Base-by-base conservation (phyloP, 306 rosid genomes). In the Cucumis sativus region DNA sequence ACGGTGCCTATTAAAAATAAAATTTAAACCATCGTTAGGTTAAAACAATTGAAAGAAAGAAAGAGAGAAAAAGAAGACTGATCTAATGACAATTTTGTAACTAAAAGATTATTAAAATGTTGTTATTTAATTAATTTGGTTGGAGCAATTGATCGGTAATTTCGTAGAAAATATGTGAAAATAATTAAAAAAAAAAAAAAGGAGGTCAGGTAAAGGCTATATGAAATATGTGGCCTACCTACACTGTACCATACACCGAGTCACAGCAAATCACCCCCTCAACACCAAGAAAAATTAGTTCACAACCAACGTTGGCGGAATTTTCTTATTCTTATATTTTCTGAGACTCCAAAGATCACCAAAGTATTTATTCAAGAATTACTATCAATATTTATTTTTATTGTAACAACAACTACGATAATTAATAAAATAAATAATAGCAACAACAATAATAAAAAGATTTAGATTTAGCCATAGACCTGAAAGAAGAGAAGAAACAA, bases 201-300 rank as follows among this genome's bases (percentile, higher is more conserved):
- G 7, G 16, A 65, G 25, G 25, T 37, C 15, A 17, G 49, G 2
- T 55, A 57, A 20, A 61, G 67, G n/a, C 9, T 72, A 51, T 28
- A 73, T 73, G 77, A 73, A 73, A 52, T 33, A 73, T 18, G 77
- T 73, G 61, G 77, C 7, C 63, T 30, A 52, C 63, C 77, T 73
- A 73, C 63, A 73, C 10, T 18, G 62, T 73, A 73, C 62, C 62
- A 18, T 73, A 73, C 77, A 52, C 77, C 77, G 23, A 30, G 77
- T 73, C 63, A 52, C 63, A 73, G 63, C 62, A 54, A 73, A 73
- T 51, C 77, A 7, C 16, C 61, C 62, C 76, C 28, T 28, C 76
- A 30, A 17, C 62, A 51, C 45, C 62, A 8, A 51, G 7, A 52
- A 51, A 71, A 72, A 51, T 73, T 67, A 4, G 73, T 66, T 64